phyloP scores from a whole-genome alignment of 768 basidiomycete species.

The Auricularia cornea region DNA sequence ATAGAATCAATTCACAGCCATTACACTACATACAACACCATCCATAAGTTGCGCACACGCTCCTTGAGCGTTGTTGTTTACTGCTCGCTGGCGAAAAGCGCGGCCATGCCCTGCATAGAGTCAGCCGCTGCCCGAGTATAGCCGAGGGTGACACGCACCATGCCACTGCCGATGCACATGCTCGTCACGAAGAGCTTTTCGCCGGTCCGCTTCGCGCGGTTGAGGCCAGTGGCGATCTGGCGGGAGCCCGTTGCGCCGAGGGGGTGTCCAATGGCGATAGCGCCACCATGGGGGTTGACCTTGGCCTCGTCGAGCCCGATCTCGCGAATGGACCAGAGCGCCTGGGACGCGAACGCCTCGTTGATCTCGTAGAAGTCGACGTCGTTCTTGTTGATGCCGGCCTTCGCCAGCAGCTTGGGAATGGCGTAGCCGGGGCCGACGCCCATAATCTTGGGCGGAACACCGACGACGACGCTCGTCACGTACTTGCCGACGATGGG shows the following conservation, averaged over 20 bases:
- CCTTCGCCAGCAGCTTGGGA: conserved; percentile 57
- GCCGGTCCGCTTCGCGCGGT: conserved; percentile 68
- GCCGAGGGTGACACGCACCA: conserved; percentile 31
- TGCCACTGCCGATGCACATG: conserved; percentile 88
- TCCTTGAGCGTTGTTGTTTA: conserved; percentile 18
- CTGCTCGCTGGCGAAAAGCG: conserved; percentile 78
- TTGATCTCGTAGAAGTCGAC: conserved; percentile 91
- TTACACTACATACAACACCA: background rate
- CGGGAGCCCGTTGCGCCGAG: conserved; percentile 77
- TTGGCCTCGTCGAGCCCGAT: conserved; percentile 66
- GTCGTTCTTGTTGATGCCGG: conserved; percentile 58
- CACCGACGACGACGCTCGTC: conserved; percentile 60
- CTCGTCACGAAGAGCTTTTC: conserved; percentile 76
- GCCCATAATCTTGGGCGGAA: conserved; percentile 84
- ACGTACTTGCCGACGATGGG: conserved; percentile 84
- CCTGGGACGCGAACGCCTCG: conserved; percentile 73
- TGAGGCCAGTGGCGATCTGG: conserved; percentile 79
- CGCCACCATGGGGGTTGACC: conserved; percentile 83
- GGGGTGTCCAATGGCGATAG: conserved; percentile 85
- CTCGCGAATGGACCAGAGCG: conserved; percentile 61
- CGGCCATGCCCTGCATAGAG: conserved; percentile 71
- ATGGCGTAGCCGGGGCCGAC: conserved; percentile 87
- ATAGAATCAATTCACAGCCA: too few relatives aligned
- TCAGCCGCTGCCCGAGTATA: background rate
- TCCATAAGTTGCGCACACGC: background rate